These are phyloP conservation scores for Picea sitchensis DNA, from an alignment of 75 land plant genomes.

Conservation along the genomic window DNA sequence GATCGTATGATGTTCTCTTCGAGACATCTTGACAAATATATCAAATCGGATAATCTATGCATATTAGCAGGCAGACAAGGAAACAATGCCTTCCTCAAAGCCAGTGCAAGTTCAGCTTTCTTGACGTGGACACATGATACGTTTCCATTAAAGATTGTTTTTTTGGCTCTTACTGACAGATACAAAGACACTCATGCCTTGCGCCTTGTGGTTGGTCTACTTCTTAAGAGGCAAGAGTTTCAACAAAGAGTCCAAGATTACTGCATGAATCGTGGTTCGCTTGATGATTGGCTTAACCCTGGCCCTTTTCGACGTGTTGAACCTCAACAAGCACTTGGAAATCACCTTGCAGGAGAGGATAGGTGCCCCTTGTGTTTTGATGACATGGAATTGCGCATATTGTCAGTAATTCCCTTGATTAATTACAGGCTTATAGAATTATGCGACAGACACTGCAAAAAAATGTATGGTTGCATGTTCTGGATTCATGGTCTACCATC, in stretches of 20 bases:
- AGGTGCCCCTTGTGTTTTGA: conserved; percentile 23
- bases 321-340: conserved; percentile 88
- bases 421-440: no score
- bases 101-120: conserved; percentile 62
- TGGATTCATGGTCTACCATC: no score
- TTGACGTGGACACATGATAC: conserved; percentile 91
- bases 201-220: conserved; percentile 71
- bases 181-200: conserved; percentile 96
- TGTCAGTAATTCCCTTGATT: no score
- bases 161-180: conserved; percentile 85
- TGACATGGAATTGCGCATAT: no score
- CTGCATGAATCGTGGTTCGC: conserved; percentile 45
- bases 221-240: conserved; percentile 59
- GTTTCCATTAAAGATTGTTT: conserved; percentile 86
- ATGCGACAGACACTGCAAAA: no score
- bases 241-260: conserved; percentile 78
- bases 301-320: conserved; percentile 78
- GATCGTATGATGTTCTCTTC: no score
- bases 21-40: no score
- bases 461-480: no score
- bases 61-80: no score
- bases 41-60: no score
- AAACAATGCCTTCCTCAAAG: conserved; percentile 14
- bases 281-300: conserved; percentile 78
- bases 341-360: conserved; percentile 92